Base-by-base conservation (phyloP, 2,329 filamentous ascomycete species). In the Penicillium sp. region DNA sequence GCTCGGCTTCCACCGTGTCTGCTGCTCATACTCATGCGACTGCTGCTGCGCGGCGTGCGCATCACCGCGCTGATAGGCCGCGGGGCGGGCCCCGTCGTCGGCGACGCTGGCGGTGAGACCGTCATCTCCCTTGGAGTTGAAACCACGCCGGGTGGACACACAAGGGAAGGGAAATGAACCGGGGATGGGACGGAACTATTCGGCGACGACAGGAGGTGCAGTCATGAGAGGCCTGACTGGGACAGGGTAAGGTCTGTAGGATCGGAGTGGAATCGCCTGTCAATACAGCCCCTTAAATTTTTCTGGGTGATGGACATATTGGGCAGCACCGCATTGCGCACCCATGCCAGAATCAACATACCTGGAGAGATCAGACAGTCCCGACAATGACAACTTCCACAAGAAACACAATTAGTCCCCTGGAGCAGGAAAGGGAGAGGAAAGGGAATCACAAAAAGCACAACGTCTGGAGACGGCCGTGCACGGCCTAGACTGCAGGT, bases 1-100 rank as follows among this genome's bases (percentile, higher is more conserved):
- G 85, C 84, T 60, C 87, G 80, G 69, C 87, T 94, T 49, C 84
- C 82, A 36, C 81, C 83, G 36, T 76, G 72, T 67, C 86, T 91
- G 71, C 86, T 83, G 51, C 69, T 66, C 73, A 85, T 84, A 71
- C 88, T 94, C 77, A 94, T 75, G 55, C 90, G 86, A 70, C 88
- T 94, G 54, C 77, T 86, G 63, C 87, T 93, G 64, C 87, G 77
- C 29, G 84, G 76, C 31, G 86, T 78, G 58, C 84, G 82, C 59
- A 89, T 80, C 74, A 94, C 83, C 63, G 81, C 83, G 72, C 87
- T 94, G 75, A 87, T 75, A 38, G 89, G 88, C 66, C 88, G 80
- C 66, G 80, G 78, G 51, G 77, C 71, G 39, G 58, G 53, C 45
- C 60, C 73, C 69, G 61, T 75, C 69, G 61, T 75, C 31, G 76